A percentile compares a stretch with the other conserved stretches of the same genome.
Conservation (phyloP, 169 alveolate species). For the Plasmodium sp. region DNA sequence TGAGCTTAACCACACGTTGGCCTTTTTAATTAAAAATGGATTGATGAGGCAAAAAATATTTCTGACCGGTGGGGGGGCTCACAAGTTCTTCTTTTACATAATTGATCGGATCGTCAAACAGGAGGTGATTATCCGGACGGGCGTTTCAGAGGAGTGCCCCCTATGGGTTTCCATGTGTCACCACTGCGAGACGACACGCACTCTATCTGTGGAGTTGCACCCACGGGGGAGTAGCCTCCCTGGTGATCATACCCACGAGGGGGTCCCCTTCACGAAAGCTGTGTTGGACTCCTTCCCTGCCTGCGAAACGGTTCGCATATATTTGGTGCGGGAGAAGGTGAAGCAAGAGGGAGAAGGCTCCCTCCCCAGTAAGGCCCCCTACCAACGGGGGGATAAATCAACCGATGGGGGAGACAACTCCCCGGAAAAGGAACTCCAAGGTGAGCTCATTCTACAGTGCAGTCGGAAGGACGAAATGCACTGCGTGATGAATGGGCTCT, state of each 20-base stretch:
- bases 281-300: not conserved
- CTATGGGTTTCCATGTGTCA: not conserved
- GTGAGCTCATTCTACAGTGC: slow-evolving; percentile 79
- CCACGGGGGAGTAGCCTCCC: not conserved
- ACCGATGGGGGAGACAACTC: not conserved
- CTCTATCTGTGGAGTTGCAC: not conserved
- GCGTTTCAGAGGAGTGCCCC: not conserved
- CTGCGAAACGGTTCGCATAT: not conserved
- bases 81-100: slow-evolving; percentile 13
- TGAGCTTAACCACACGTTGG: slow-evolving; percentile 12
- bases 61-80: slow-evolving; percentile 59
- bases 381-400: not conserved
- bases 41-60: slow-evolving; percentile 28
- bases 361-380: not conserved
- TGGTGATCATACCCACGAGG: slow-evolving; percentile 4
- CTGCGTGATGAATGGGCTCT: slow-evolving; percentile 87
- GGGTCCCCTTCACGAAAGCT: not conserved
- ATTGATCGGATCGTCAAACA: slow-evolving; percentile 1
- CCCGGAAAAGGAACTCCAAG: slow-evolving; percentile 19
- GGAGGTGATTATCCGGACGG: not conserved
- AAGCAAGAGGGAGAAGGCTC: not conserved
- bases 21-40: not conserved
- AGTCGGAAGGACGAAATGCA: slow-evolving; percentile 90
- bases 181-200: not conserved
- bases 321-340: not conserved